Base-by-base conservation (phyloP, 148 eudicot genomes). In the Spergularia marina region DNA sequence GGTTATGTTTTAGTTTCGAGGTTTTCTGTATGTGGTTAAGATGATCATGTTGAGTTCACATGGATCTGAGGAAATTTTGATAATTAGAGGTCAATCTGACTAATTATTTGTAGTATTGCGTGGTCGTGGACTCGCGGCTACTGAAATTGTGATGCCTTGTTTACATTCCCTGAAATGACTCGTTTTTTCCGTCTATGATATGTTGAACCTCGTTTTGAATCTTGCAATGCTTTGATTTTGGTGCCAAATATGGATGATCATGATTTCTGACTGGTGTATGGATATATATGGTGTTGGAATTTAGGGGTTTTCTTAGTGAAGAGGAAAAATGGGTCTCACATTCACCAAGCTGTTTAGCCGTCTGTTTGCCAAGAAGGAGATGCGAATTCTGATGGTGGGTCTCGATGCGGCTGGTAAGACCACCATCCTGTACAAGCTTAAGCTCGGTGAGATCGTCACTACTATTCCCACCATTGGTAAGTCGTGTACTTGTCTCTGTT, bases 331-430 rank as follows among this genome's bases (percentile, higher is more conserved):
- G 91, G 91, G 91, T 68, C 78, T 88, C 77, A 86, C 89, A 63
- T 88, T 88, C 85, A 88, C 91, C 52, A 88, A 88, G 80, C 78
- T 88, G 63, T 88, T 88, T 67, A 88, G 91, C 81, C 87, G 91
- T 67, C 79, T 88, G 39, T 88, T 88, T 81, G 87, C 91, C 40
- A 88, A 88, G 91, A 88, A 84, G 79, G 91, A 86, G 79, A 88
- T 88, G 91, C 78, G 91, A 62, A 88, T 88, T 76, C 84, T 88
- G 73, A 88, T 88, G 89, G 91, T 86, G 30, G 91, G 89, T 86
- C 86, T 88, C 49, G 91, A 88, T 74, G 91, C 91, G 0, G 91
- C 91, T 88, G 89, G 91, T 88, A 88, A 88, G 85, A 88, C 91
- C 51, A 86, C 91, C 77, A 88, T 88, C 52, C 81, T 88, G 53